Conservation (phyloP, 2,329 filamentous ascomycete species). For the Neonectria sp. region DNA sequence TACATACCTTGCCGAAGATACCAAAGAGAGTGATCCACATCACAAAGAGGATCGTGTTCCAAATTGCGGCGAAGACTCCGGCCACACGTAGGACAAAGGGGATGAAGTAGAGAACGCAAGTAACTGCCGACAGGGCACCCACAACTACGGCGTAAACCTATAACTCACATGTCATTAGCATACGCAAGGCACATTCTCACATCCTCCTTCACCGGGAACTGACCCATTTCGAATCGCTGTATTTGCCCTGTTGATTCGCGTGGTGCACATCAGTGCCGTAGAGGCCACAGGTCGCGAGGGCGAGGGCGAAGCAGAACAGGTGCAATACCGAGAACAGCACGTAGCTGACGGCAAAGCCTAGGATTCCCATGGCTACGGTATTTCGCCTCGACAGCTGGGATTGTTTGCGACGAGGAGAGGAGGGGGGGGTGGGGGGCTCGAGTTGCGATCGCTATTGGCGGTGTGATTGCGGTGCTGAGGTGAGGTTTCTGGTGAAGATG, state of each 20-base stretch:
- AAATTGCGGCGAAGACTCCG: slow-evolving; percentile 68
- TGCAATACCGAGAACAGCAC: slow-evolving; percentile 75
- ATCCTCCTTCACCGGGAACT: slow-evolving; percentile 38
- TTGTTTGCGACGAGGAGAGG: background rate
- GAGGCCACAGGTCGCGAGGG: slow-evolving; percentile 82
- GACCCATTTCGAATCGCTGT: slow-evolving; percentile 80
- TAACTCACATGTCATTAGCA: slow-evolving; percentile 5
- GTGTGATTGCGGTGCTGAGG: slow-evolving; percentile 1
- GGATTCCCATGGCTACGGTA: slow-evolving; percentile 58
- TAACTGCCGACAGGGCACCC: slow-evolving; percentile 75
- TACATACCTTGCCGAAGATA: slow-evolving; percentile 77
- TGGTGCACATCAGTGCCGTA: slow-evolving; percentile 79
- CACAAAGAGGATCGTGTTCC: slow-evolving; percentile 81
- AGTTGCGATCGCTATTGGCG: slow-evolving; percentile 7
- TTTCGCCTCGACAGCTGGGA: slow-evolving; percentile 10
- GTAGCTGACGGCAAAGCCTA: slow-evolving; percentile 63
- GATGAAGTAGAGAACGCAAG: slow-evolving; percentile 75
- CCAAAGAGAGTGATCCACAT: slow-evolving; percentile 89
- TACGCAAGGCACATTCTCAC: background rate
- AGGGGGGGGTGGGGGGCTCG: background rate
- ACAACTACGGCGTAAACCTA: slow-evolving; percentile 81
- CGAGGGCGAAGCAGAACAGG: slow-evolving; percentile 82
- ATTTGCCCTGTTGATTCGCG: slow-evolving; percentile 64
- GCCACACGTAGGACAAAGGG: slow-evolving; percentile 71
- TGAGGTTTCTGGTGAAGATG: background rate